These are phyloP conservation scores for Petunia axillaris DNA, from an alignment of 257 asterid species.

Conservation along the genomic window DNA sequence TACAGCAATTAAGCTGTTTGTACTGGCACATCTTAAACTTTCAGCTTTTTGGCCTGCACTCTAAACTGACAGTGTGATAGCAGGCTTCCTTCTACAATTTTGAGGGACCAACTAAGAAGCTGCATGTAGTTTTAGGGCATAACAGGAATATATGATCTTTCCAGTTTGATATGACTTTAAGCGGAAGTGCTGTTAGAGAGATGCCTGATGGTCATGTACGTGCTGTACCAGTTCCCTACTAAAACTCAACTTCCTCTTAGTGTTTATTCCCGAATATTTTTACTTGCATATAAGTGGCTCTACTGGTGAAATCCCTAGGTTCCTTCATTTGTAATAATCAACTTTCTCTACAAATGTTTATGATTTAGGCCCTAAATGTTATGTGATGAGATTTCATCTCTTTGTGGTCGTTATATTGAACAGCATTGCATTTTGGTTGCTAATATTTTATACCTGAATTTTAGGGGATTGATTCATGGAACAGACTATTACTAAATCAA, in stretches of 20 bases:
- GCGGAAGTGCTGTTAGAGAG: background rate
- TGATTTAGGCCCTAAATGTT: background rate
- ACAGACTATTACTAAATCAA: background rate
- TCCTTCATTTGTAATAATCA: background rate
- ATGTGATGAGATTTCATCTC: background rate
- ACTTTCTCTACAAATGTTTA: slow-evolving; percentile 10
- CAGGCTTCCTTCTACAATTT: background rate
- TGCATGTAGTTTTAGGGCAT: background rate
- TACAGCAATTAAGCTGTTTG: background rate
- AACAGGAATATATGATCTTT: slow-evolving; percentile 12
- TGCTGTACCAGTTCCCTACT: background rate
- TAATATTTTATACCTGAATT: background rate
- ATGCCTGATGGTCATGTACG: background rate
- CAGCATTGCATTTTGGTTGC: background rate
- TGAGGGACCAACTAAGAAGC: background rate
- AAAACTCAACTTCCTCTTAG: background rate
- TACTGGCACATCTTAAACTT: slow-evolving; percentile 17
- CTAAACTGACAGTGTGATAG: background rate
- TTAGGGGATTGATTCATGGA: background rate
- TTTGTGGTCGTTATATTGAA: slow-evolving; percentile 13
- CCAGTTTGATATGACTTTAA: slow-evolving; percentile 18
- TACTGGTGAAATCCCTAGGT: background rate
- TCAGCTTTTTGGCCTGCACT: slow-evolving; percentile 2
- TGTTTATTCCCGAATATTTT: background rate
- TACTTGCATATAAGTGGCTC: background rate